Conservation (phyloP, 352 stramenopile species). For the Globisporangium recalcitrans region DNA sequence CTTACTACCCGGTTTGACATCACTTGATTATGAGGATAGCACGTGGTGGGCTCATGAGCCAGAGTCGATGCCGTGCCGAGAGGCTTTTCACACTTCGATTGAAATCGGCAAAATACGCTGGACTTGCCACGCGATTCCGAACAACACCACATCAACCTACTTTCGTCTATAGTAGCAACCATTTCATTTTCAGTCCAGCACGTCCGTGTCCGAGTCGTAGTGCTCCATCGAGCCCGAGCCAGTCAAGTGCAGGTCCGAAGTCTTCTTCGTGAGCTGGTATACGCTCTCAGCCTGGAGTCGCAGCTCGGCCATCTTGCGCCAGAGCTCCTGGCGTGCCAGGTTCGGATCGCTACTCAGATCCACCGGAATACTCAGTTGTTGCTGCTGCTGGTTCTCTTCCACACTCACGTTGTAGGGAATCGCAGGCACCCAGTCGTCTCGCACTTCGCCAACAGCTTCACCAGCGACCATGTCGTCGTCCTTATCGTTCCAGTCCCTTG, state of each 20-base stretch:
- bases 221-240: background rate
- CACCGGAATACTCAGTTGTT: background rate
- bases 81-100: background rate
- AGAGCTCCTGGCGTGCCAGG: slow-evolving; percentile 23
- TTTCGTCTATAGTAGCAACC: background rate
- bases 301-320: slow-evolving; percentile 48
- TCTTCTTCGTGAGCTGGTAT: slow-evolving; percentile 53
- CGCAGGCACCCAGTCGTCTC: slow-evolving; percentile 1
- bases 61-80: no score
- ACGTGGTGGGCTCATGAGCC: no score
- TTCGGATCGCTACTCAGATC: background rate
- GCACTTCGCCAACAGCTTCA: background rate
- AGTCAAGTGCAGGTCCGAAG: slow-evolving; percentile 5
- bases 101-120: background rate
- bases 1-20: no score
- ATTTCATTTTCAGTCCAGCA: background rate
- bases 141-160: background rate
- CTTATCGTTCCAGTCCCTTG: background rate
- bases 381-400: background rate
- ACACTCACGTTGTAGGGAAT: background rate
- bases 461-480: background rate
- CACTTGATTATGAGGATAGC: no score
- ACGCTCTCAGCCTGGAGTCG: slow-evolving; percentile 48
- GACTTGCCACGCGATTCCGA: no score
- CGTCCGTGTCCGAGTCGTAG: slow-evolving; percentile 11